These are phyloP conservation scores for Neophaeococcomyces mojaviensis DNA, from an alignment of 2,329 filamentous ascomycete species.

Conservation along the genomic window DNA sequence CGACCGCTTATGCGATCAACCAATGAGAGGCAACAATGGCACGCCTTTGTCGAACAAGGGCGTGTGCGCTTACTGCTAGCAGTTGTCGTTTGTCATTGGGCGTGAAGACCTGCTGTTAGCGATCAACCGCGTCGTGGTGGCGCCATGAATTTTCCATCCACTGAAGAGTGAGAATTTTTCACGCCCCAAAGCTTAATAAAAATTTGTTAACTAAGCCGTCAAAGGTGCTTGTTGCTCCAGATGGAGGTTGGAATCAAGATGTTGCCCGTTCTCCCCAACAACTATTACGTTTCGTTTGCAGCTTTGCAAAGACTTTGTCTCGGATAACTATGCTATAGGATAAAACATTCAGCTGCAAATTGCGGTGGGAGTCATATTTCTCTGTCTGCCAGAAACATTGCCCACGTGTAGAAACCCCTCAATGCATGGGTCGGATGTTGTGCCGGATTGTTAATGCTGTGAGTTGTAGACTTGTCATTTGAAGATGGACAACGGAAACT, in stretches of 20 bases:
- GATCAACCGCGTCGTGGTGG: slow-evolving; percentile 14
- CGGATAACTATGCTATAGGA: no score
- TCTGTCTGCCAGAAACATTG: no score
- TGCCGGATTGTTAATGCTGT: no score
- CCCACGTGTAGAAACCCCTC: no score
- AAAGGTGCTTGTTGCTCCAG: slow-evolving; percentile 5
- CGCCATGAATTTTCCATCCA: slow-evolving; percentile 10
- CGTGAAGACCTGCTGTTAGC: slow-evolving; percentile 21
- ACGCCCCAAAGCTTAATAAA: slow-evolving; percentile 3
- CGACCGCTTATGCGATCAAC: not conserved
- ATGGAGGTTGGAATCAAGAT: not conserved
- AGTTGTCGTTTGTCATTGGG: slow-evolving; percentile 17
- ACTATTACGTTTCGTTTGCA: slow-evolving; percentile 1
- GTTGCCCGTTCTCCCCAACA: not conserved
- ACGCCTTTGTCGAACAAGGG: slow-evolving; percentile 10
- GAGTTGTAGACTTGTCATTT: no score
- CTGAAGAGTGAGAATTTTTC: slow-evolving; percentile 11
- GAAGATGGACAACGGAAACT: no score
- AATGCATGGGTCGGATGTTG: no score
- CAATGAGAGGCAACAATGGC: slow-evolving; percentile 13
- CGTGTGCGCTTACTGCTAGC: slow-evolving; percentile 19
- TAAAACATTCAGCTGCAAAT: no score
- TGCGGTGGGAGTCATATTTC: no score
- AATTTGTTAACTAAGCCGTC: slow-evolving; percentile 17
- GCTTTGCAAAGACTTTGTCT: no score